Conservation (phyloP, 768 basidiomycete genomes). For the Dacryopinax primogenitus region DNA sequence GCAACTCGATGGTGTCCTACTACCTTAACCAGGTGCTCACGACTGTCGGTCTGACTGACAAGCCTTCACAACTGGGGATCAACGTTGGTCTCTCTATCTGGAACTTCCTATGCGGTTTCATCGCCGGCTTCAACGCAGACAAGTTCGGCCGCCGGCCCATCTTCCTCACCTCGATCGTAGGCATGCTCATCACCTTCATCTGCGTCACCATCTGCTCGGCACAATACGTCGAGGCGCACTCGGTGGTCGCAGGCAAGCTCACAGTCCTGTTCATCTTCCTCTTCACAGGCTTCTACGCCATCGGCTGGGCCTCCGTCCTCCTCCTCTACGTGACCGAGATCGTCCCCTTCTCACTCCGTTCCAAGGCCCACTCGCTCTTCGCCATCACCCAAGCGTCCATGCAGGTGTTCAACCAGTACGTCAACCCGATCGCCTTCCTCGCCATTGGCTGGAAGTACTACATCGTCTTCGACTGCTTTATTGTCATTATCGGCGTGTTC, state of each 20-base stretch:
- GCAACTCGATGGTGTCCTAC: slow-evolving; percentile 24
- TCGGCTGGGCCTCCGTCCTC: slow-evolving; percentile 7
- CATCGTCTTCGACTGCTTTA: slow-evolving; percentile 20
- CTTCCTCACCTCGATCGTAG: slow-evolving; percentile 20
- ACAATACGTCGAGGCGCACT: slow-evolving; percentile 18
- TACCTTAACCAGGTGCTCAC: slow-evolving; percentile 22
- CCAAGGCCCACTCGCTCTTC: slow-evolving; percentile 13
- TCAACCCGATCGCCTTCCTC: slow-evolving; percentile 21
- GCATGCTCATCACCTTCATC: slow-evolving; percentile 20
- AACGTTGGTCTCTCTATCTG: slow-evolving; percentile 19
- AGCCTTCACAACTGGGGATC: slow-evolving; percentile 15
- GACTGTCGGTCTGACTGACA: slow-evolving; percentile 22
- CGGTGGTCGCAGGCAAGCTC: slow-evolving; percentile 15
- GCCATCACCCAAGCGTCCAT: slow-evolving; percentile 11
- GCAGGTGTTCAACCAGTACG: slow-evolving; percentile 18
- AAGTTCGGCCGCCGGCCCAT: slow-evolving; percentile 22
- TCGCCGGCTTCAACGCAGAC: slow-evolving; percentile 22
- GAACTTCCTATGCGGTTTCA: slow-evolving; percentile 18
- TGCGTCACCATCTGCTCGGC: slow-evolving; percentile 21
- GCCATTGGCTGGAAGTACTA: slow-evolving; percentile 25
- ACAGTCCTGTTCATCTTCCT: slow-evolving; percentile 26
- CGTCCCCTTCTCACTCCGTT: slow-evolving; percentile 14
- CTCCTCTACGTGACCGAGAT: slow-evolving; percentile 13
- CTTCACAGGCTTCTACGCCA: slow-evolving; percentile 10
- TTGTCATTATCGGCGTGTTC: slow-evolving; percentile 15